Evolutionary conservation across 2,329 filamentous ascomycete genomes (phyloP), one percentile per base, ranked within the genome.

Genomic region (Penicillium paneum): DNA sequence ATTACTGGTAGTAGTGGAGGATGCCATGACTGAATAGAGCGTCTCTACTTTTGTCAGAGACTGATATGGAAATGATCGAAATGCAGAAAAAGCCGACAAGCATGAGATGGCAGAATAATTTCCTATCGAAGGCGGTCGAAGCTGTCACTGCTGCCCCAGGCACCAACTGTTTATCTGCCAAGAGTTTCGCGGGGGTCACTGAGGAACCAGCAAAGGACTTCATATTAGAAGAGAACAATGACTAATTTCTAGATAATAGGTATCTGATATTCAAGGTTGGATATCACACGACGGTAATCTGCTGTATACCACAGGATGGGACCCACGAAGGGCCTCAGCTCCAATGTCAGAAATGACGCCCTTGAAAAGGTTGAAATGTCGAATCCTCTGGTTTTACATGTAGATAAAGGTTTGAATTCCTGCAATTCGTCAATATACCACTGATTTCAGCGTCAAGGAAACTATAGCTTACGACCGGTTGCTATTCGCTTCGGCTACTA

Each of bases 31-130:
- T 11, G 19, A 35, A 42, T 12, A 13, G 35, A 49, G 34, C 15
- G 17, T 15, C 35, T 46, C 49, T 44, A 28, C 6, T 46, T 32
- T 36, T 46, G 34, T 35, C 44, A 19, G 41, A 48, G 26, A 43
- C 26, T 32, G 26, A 41, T 41, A 13, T 35, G 24, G 29, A 47
- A 49, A 42, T 26, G 34, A 46, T 58, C 45, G 52, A 32, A 31
- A 45, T 38, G 52, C 53, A 47, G 52, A 58, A 55, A 61, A 52
- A 63, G 58, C 55, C 57, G 56, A 54, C 34, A 26, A 57, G 56
- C 45, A 44, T 54, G 35, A n/a, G 19, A 40, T 35, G 63, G 63
- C 63, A 65, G 61, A 65, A 65, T 64, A 54, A 54, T 62, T 61
- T 60, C 47, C 28, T 57, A 62, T 62, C 53, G 31, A 58, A 57